Conservation (phyloP, 176 grass and related monocot species). For the Aechmea fasciata region DNA sequence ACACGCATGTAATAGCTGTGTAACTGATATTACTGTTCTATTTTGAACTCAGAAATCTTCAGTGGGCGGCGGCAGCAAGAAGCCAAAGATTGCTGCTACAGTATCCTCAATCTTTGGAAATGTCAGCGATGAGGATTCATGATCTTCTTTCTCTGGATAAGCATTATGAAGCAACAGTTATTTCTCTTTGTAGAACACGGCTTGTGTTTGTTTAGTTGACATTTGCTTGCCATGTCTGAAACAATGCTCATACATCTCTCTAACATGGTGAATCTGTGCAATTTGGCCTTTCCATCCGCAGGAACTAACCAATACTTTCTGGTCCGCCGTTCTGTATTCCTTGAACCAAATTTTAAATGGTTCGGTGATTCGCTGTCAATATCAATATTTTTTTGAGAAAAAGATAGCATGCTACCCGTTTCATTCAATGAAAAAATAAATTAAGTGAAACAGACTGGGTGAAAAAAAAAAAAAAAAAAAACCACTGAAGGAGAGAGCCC, state of each 20-base stretch:
- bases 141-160: slow-evolving; percentile 1
- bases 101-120: slow-evolving; percentile 70
- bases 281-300: background rate
- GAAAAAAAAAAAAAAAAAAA: no score
- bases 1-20: no score
- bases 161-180: background rate
- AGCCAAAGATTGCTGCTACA: slow-evolving; percentile 49
- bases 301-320: background rate
- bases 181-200: no score
- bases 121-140: slow-evolving; percentile 63
- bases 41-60: slow-evolving; percentile 30
- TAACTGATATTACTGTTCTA: slow-evolving; percentile 1
- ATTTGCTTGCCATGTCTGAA: background rate
- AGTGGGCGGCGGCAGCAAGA: slow-evolving; percentile 46
- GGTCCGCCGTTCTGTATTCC: no score
- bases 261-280: background rate
- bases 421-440: no score
- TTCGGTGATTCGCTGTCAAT: no score
- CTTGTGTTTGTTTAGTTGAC: background rate
- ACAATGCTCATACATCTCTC: background rate
- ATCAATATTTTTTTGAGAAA: no score
- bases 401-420: no score
- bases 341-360: no score
- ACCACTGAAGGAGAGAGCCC: no score
- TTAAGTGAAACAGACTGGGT: no score